A percentile compares a stretch with the other conserved stretches of the same genome.
Conservation (phyloP, 495 filamentous ascomycete species). For the Penicillium canariense region DNA sequence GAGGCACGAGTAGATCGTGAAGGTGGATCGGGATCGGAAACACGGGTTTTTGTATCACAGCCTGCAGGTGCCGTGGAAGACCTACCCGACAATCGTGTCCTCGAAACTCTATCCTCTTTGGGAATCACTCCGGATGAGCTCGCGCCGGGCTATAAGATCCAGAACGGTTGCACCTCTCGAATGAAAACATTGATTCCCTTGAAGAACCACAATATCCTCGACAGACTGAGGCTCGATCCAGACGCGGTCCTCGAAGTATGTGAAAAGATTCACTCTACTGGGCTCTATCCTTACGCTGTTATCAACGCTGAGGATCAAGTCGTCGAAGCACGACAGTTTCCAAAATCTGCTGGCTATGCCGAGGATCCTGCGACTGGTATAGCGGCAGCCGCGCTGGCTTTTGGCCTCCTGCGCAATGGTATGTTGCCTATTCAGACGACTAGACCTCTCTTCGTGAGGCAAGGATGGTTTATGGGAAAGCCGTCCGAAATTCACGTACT, state of each 20-base stretch:
- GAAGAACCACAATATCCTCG: background rate
- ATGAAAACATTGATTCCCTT: constrained; percentile 14
- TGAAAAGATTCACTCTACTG: constrained; percentile 7
- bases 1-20: constrained; percentile 1
- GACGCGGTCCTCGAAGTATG: background rate
- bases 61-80: background rate
- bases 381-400: constrained; percentile 12
- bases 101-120: constrained; percentile 1
- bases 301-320: background rate
- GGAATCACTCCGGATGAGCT: background rate
- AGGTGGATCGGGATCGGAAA: background rate
- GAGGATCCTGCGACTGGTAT: constrained; percentile 17
- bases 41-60: constrained; percentile 3
- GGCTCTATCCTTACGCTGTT: constrained; percentile 12
- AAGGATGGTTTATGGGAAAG: constrained; percentile 7
- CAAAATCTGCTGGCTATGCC: background rate
- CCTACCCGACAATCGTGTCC: background rate
- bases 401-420: background rate
- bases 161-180: constrained; percentile 2
- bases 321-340: constrained; percentile 13
- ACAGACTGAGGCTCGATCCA: background rate
- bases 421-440: background rate
- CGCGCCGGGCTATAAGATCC: background rate
- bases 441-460: constrained; percentile 5
- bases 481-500: constrained; percentile 7